phyloP scores from a whole-genome alignment of 352 stramenopile species.

The Phytopythium oedochilum region DNA sequence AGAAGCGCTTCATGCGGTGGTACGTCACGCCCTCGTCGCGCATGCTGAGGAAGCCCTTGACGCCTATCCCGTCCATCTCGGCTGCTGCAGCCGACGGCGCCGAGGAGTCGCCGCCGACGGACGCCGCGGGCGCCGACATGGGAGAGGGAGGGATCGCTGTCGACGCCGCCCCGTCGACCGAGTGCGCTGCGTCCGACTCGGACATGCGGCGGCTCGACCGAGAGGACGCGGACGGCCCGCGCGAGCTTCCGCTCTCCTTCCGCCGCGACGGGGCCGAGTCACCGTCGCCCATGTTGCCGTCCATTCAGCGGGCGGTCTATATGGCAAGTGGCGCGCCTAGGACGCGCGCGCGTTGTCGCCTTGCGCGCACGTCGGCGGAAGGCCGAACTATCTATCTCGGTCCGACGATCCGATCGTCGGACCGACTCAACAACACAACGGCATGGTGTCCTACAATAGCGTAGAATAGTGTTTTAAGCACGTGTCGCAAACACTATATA shows the following conservation, averaged over 20 bases:
- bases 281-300: slow-evolving; percentile 1
- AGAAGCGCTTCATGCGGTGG: slow-evolving; percentile 85
- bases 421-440: background rate
- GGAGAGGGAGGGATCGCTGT: background rate
- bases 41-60: slow-evolving; percentile 78
- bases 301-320: background rate
- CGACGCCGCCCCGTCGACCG: slow-evolving; percentile 6
- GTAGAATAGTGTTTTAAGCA: no score
- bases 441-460: no score
- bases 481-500: no score
- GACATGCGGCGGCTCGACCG: slow-evolving; percentile 17
- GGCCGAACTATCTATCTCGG: background rate
- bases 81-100: slow-evolving; percentile 14
- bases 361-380: background rate
- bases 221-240: slow-evolving; percentile 1
- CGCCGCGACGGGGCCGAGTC: background rate
- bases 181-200: slow-evolving; percentile 8
- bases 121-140: background rate
- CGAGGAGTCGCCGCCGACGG: background rate
- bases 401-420: background rate
- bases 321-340: background rate
- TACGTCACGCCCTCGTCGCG: slow-evolving; percentile 80
- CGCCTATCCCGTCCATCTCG: slow-evolving; percentile 57
- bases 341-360: background rate
- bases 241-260: slow-evolving; percentile 9